Percentiles rank a stretch among this genome's conserved stretches.
Evolutionary conservation across 2,329 filamentous ascomycete genomes (phyloP).

Genomic region (Colletotrichum lini): DNA sequence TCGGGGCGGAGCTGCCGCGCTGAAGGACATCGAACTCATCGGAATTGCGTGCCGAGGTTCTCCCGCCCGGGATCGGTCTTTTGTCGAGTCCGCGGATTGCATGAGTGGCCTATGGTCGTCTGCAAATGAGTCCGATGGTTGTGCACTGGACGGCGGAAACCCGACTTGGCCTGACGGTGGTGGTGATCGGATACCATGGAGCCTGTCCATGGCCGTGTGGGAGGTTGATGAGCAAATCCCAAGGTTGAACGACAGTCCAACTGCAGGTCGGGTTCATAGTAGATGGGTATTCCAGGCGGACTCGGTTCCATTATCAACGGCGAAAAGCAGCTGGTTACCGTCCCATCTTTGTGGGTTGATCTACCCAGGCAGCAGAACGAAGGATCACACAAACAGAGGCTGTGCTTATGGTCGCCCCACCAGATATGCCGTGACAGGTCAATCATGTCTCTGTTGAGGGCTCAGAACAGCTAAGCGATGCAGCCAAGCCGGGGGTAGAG

Average conservation of each 20-base stretch:
- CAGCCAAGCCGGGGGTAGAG: slow-evolving; percentile 10
- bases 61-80: not conserved
- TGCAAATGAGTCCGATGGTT: not conserved
- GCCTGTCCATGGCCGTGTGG: not conserved
- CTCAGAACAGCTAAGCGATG: slow-evolving; percentile 9
- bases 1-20: not conserved
- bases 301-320: no score
- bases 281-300: no score
- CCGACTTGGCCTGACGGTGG: not conserved
- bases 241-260: not conserved
- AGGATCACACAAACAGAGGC: slow-evolving; percentile 2
- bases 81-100: not conserved
- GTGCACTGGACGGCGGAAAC: not conserved
- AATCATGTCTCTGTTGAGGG: not conserved
- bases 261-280: no score
- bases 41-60: not conserved
- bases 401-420: not conserved
- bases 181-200: not conserved
- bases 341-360: slow-evolving; percentile 7
- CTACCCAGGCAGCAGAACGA: not conserved
- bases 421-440: not conserved
- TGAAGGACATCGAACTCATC: not conserved
- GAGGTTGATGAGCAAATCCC: not conserved
- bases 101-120: slow-evolving; percentile 4
- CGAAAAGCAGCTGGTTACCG: no score